phyloP scores from a whole-genome alignment of 2,329 filamentous ascomycete genomes.

The Claviceps quebecensis region DNA sequence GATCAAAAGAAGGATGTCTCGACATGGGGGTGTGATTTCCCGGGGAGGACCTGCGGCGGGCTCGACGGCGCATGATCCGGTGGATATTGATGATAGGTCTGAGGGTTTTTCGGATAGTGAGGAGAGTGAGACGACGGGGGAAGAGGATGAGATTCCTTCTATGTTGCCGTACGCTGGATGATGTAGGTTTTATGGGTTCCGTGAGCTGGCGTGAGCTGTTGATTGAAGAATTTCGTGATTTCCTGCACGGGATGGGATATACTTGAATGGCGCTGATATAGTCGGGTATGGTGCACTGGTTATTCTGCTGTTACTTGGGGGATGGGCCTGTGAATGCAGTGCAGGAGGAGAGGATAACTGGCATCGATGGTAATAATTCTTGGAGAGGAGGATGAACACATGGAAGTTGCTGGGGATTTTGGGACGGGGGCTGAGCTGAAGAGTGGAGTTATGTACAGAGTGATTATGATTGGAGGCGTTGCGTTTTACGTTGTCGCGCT shows the following conservation, averaged over 20 bases:
- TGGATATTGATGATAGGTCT: conserved; percentile 8
- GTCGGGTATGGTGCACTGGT: neutral
- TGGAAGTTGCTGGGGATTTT: no score
- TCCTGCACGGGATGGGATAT: no score
- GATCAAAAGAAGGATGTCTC: neutral
- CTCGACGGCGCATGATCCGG: conserved; percentile 13
- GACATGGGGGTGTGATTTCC: neutral
- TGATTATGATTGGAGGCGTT: no score
- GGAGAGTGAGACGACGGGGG: conserved; percentile 5
- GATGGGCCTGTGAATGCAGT: no score
- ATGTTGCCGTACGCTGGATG: neutral
- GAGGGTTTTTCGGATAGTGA: neutral
- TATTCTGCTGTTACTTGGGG: neutral
- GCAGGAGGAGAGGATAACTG: no score
- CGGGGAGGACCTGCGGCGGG: neutral
- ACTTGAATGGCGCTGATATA: neutral
- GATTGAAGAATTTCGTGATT: no score
- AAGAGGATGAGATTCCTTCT: conserved; percentile 18
- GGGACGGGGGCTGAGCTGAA: no score
- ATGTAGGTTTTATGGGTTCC: neutral
- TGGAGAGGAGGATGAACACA: no score
- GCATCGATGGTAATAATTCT: no score
- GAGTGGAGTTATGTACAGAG: no score
- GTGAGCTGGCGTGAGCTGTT: neutral
- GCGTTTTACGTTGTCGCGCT: no score